Evolutionary conservation across 306 rosid species (phyloP).

Genomic region (Corylus avellana): DNA sequence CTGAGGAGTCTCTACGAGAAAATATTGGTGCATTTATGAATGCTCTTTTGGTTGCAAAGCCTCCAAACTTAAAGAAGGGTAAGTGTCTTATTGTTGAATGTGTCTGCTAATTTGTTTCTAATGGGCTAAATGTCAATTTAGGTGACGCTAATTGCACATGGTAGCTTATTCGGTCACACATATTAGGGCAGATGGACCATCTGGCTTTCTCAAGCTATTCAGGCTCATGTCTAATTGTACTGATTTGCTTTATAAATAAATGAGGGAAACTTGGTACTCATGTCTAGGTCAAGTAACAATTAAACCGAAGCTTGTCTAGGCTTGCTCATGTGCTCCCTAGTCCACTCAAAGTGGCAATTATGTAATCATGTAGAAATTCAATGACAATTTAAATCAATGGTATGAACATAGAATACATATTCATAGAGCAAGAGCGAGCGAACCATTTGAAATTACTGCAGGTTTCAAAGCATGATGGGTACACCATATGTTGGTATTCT

Average conservation of each 20-base stretch:
- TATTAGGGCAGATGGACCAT: not conserved
- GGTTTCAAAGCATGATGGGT: not conserved
- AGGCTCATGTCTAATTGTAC: not conserved
- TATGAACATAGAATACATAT: not conserved
- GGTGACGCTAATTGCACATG: not conserved
- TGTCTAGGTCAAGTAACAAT: not conserved
- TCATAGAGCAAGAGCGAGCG: not conserved
- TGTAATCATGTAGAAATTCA: not conserved
- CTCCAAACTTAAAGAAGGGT: conserved; percentile 92
- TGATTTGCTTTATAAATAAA: not conserved
- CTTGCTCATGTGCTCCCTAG: not conserved
- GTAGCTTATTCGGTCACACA: not conserved
- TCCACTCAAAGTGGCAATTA: not conserved
- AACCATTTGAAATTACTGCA: not conserved
- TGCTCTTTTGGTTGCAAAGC: conserved; percentile 84
- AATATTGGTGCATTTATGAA: conserved; percentile 93
- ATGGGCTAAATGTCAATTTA: not conserved
- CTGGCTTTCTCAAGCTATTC: not conserved
- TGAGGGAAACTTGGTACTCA: not conserved
- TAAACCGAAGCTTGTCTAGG: not conserved
- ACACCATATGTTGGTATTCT: not conserved
- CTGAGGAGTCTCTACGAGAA: conserved; percentile 77
- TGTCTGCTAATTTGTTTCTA: not conserved
- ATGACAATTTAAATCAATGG: not conserved
- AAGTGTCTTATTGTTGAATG: conserved; percentile 36